Evolutionary conservation across 2,329 filamentous ascomycete species (phyloP).

Genomic region (Aspergillus quadricinctus): DNA sequence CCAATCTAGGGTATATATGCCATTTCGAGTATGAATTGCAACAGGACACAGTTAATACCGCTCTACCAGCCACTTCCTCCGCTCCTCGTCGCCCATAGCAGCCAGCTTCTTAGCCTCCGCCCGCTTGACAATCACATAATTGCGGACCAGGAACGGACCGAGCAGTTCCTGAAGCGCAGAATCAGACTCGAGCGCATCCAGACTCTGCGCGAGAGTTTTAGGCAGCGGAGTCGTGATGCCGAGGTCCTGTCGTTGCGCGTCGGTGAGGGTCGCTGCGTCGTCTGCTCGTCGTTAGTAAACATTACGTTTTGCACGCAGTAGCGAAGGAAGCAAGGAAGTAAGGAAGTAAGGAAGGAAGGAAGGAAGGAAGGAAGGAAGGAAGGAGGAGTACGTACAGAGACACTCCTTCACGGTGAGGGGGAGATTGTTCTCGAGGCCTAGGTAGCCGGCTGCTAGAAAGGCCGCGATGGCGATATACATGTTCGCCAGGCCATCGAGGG

Average conservation of each 20-base stretch:
- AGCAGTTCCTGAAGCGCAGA: constrained; percentile 24
- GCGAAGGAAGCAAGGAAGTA: neutral
- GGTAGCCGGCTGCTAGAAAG: constrained; percentile 56
- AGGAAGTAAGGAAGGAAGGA: neutral
- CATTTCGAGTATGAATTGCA: neutral
- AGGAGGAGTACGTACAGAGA: constrained; percentile 20
- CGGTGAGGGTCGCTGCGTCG: constrained; percentile 31
- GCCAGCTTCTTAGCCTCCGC: constrained; percentile 29
- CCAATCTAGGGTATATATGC: neutral
- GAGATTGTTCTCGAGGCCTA: constrained; percentile 45
- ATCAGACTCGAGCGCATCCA: constrained; percentile 29
- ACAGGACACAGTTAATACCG: constrained; percentile 28
- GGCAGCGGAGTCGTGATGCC: constrained; percentile 37
- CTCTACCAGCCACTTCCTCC: constrained; percentile 35
- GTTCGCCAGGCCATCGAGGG: constrained; percentile 75
- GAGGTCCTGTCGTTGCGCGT: constrained; percentile 25
- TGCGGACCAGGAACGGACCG: constrained; percentile 23
- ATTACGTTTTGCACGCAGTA: neutral
- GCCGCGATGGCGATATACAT: constrained; percentile 66
- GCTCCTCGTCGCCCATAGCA: constrained; percentile 28
- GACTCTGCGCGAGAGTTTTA: constrained; percentile 31
- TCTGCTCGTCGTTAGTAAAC: constrained; percentile 12
- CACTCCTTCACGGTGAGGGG: constrained; percentile 31
- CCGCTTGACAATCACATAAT: constrained; percentile 30
- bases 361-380: neutral